Percentiles rank a stretch among this genome's conserved stretches.
Evolutionary conservation across 441 rosid genomes (phyloP).

Genomic region (Aquilaria agallochum): DNA sequence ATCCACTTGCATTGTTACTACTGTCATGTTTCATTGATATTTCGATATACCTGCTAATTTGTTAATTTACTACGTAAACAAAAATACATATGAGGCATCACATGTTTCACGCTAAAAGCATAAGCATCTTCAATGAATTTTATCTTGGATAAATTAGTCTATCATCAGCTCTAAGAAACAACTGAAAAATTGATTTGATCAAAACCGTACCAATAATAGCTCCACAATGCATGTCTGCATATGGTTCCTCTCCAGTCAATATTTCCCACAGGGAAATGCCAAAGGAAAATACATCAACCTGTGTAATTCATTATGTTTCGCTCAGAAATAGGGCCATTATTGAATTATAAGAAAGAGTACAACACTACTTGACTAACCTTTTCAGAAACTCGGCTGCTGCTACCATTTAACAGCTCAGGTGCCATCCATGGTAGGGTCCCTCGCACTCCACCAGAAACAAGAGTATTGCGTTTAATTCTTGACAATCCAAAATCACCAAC

Average conservation of each 20-base stretch:
- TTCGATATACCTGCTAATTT: too few species aligned
- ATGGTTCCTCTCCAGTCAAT: conserved; percentile 85
- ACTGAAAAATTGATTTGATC: conserved; percentile 5
- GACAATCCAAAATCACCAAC: conserved; percentile 75
- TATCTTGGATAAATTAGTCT: neutral
- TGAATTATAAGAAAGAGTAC: conserved; percentile 1
- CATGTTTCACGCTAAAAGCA: too few species aligned
- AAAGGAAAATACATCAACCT: conserved; percentile 91
- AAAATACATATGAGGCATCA: too few species aligned
- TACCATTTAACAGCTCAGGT: conserved; percentile 62
- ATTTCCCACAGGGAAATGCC: conserved; percentile 94
- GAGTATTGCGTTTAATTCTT: conserved; percentile 66
- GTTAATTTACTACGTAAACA: too few species aligned
- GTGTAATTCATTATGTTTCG: conserved; percentile 17
- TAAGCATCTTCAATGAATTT: too few species aligned
- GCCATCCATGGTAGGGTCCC: conserved; percentile 88
- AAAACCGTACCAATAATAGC: conserved; percentile 68
- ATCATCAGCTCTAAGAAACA: neutral
- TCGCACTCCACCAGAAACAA: conserved; percentile 70
- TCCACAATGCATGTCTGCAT: conserved; percentile 89
- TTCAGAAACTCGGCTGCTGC: conserved; percentile 58
- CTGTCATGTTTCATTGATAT: too few species aligned
- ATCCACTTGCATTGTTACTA: too few species aligned
- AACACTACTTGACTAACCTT: conserved; percentile 32
- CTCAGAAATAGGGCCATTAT: conserved; percentile 1